These are phyloP conservation scores for Aureobasidium sp. DNA, from an alignment of 2,329 filamentous ascomycete genomes.

Conservation along the genomic window DNA sequence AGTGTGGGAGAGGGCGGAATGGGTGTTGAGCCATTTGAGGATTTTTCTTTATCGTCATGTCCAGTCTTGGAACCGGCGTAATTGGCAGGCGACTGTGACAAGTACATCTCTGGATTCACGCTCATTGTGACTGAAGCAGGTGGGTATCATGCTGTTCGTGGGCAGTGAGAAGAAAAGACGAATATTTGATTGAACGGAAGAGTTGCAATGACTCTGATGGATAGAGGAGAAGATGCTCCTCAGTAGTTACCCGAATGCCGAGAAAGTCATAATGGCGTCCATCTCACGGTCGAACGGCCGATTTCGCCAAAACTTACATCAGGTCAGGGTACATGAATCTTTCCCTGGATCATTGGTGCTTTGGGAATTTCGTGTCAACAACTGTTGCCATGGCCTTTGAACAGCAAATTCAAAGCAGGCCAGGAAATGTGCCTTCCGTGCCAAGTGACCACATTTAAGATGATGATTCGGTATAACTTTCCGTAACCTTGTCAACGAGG, in stretches of 20 bases:
- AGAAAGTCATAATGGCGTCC: background rate
- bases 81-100: background rate
- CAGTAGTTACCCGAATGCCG: conserved; percentile 9
- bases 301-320: conserved; percentile 2
- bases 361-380: background rate
- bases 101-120: conserved; percentile 11
- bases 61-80: background rate
- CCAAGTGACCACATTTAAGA: too few relatives aligned
- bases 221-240: background rate
- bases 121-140: conserved; percentile 4
- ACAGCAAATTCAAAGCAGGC: background rate
- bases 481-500: too few relatives aligned
- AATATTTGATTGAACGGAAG: too few relatives aligned
- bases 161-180: background rate
- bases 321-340: background rate
- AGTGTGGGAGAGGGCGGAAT: conserved; percentile 2
- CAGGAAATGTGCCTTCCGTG: too few relatives aligned
- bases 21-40: background rate
- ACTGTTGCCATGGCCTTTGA: background rate
- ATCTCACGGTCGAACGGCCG: conserved; percentile 2
- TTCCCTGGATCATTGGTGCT: background rate
- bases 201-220: too few relatives aligned
- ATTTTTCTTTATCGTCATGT: conserved; percentile 24
- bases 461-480: too few relatives aligned
- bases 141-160: background rate